Conservation (phyloP, 148 eudicot species). For the Oxyria digyna region DNA sequence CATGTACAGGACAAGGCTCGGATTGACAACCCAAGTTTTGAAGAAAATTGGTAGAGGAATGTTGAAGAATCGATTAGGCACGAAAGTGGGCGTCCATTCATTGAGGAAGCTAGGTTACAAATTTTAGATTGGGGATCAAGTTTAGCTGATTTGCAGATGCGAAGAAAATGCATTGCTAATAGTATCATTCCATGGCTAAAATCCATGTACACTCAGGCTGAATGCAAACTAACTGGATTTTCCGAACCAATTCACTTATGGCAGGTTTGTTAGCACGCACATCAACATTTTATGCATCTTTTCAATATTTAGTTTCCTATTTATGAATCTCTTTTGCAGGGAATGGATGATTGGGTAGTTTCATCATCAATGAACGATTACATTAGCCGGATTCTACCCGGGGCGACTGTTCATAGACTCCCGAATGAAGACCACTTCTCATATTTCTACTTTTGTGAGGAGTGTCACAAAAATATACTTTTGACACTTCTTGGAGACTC, state of each 20-base stretch:
- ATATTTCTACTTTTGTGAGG: slow-evolving; percentile 57
- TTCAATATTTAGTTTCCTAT: background rate
- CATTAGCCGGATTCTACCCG: slow-evolving; percentile 52
- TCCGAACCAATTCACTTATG: slow-evolving; percentile 74
- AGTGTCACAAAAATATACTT: slow-evolving; percentile 66
- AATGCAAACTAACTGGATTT: slow-evolving; percentile 67
- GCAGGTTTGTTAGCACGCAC: slow-evolving; percentile 57
- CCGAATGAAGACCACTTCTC: slow-evolving; percentile 84
- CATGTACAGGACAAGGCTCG: slow-evolving; percentile 51
- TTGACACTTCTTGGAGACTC: slow-evolving; percentile 67
- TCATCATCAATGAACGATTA: slow-evolving; percentile 71
- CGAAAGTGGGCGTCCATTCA: slow-evolving; percentile 40
- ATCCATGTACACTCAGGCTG: slow-evolving; percentile 51
- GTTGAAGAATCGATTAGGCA: slow-evolving; percentile 87
- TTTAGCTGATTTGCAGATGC: slow-evolving; percentile 56
- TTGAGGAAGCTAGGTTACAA: slow-evolving; percentile 63
- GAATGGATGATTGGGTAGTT: slow-evolving; percentile 67
- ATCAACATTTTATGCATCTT: background rate
- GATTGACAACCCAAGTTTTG: slow-evolving; percentile 34
- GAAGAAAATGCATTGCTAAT: slow-evolving; percentile 53
- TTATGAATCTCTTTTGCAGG: slow-evolving; percentile 28
- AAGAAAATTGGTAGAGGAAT: slow-evolving; percentile 79
- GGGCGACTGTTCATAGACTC: slow-evolving; percentile 43
- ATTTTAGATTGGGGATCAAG: slow-evolving; percentile 83
- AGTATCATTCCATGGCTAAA: slow-evolving; percentile 68